Evolutionary conservation across 371 early-diverging fungal genomes (phyloP).

Genomic region (Syncephalis plumigaleata): DNA sequence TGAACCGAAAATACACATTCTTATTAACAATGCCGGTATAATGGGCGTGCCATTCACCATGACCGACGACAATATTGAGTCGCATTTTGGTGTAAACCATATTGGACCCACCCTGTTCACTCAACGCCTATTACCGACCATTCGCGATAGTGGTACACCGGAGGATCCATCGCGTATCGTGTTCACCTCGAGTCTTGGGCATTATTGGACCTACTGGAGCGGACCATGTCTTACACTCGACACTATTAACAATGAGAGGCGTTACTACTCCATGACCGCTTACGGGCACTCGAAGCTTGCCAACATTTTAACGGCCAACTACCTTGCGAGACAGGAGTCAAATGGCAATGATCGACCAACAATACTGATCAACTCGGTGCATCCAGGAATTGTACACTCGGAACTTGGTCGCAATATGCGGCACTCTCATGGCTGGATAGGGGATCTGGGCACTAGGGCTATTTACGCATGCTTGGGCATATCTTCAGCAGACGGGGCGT

Average conservation of each 20-base stretch:
- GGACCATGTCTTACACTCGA: too few species aligned
- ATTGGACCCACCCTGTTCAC: not conserved
- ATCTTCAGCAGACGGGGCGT: slow-evolving; percentile 13
- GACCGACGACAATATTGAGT: not conserved
- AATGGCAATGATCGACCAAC: too few species aligned
- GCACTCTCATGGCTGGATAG: not conserved
- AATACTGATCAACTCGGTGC: not conserved
- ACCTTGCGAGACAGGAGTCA: too few species aligned
- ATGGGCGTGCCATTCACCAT: not conserved
- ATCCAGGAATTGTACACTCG: not conserved
- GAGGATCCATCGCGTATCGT: not conserved
- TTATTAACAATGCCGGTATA: not conserved
- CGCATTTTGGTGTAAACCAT: not conserved
- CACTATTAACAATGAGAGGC: too few species aligned
- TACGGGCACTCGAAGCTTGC: too few species aligned
- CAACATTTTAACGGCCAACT: too few species aligned
- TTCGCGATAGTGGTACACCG: not conserved
- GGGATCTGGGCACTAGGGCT: not conserved
- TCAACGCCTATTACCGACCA: not conserved
- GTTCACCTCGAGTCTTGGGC: not conserved
- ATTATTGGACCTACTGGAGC: too few species aligned
- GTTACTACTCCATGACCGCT: too few species aligned
- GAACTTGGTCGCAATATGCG: not conserved
- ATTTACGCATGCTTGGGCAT: slow-evolving; percentile 4
- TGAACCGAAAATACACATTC: not conserved